A percentile compares a stretch with the other conserved stretches of the same genome.
Conservation (phyloP, 2,329 filamentous ascomycete genomes). For the Ophiostoma quercus region DNA sequence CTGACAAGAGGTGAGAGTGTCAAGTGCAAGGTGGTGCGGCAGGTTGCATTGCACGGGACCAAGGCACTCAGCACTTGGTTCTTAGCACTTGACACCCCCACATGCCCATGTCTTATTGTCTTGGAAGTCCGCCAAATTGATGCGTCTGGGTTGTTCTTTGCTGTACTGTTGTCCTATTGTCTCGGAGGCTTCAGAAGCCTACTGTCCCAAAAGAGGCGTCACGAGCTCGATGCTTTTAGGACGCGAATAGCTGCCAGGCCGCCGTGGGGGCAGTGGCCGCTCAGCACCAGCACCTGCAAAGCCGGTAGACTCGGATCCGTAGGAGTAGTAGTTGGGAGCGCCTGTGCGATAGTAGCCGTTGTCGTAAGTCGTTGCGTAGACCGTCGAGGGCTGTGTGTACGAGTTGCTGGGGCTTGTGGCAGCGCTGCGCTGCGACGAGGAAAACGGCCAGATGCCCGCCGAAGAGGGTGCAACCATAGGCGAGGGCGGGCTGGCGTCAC, state of each 20-base stretch:
- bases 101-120: neutral
- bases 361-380: constrained; percentile 52
- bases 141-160: neutral
- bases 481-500: constrained; percentile 52
- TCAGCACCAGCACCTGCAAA: constrained; percentile 38
- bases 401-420: constrained; percentile 46
- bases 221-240: constrained; percentile 61
- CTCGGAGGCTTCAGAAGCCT: constrained; percentile 9
- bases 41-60: constrained; percentile 13
- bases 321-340: constrained; percentile 40
- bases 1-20: constrained; percentile 14
- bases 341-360: constrained; percentile 38
- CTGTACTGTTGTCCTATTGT: neutral
- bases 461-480: constrained; percentile 38
- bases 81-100: constrained; percentile 9
- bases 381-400: constrained; percentile 42
- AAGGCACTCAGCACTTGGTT: neutral
- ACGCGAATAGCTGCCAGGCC: constrained; percentile 42
- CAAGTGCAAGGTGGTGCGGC: neutral
- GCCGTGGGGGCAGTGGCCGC: constrained; percentile 52
- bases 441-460: constrained; percentile 50
- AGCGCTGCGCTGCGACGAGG: constrained; percentile 40
- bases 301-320: constrained; percentile 30
- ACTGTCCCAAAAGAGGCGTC: constrained; percentile 53
- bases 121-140: neutral